A percentile compares a stretch with the other conserved stretches of the same genome.
These are phyloP conservation scores for Candida fluviatilis DNA, from an alignment of 805 yeast species.

Conservation along the genomic window DNA sequence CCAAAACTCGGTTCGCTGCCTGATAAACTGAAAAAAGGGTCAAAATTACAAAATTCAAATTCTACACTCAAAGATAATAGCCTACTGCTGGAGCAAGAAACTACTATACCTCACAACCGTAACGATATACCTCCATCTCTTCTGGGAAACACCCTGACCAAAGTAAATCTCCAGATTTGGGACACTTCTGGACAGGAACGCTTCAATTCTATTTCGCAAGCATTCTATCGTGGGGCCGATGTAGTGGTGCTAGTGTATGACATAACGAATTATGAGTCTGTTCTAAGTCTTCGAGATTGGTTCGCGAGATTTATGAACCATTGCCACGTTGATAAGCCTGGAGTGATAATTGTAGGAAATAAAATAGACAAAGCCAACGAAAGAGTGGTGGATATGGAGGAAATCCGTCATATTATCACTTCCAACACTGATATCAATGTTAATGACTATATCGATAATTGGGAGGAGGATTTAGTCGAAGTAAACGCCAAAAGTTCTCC, in stretches of 20 bases:
- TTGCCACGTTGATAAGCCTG: conserved; percentile 45
- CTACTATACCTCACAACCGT: too few species aligned
- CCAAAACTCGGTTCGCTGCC: too few species aligned
- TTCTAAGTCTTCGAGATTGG: conserved; percentile 46
- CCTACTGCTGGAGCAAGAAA: too few species aligned
- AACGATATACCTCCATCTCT: too few species aligned
- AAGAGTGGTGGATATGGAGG: conserved; percentile 32
- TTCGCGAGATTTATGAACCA: conserved; percentile 44
- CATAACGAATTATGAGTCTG: conserved; percentile 47
- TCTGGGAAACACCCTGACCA: too few species aligned
- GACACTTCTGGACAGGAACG: conserved; percentile 48
- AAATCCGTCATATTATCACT: conserved; percentile 31
- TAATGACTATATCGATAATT: conserved; percentile 25
- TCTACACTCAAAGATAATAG: too few species aligned
- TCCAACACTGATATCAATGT: conserved; percentile 16
- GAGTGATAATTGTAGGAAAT: conserved; percentile 51
- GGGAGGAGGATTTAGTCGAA: conserved; percentile 32
- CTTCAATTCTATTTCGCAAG: conserved; percentile 46
- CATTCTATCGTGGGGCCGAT: conserved; percentile 58
- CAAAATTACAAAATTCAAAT: too few species aligned
- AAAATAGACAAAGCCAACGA: conserved; percentile 39
- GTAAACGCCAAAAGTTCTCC: conserved; percentile 27
- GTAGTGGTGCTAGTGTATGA: conserved; percentile 53
- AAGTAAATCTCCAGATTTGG: conserved; percentile 52
- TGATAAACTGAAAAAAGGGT: too few species aligned